These are phyloP conservation scores for Beta corolliflora DNA, from an alignment of 179 eudicot genomes.

Conservation along the genomic window DNA sequence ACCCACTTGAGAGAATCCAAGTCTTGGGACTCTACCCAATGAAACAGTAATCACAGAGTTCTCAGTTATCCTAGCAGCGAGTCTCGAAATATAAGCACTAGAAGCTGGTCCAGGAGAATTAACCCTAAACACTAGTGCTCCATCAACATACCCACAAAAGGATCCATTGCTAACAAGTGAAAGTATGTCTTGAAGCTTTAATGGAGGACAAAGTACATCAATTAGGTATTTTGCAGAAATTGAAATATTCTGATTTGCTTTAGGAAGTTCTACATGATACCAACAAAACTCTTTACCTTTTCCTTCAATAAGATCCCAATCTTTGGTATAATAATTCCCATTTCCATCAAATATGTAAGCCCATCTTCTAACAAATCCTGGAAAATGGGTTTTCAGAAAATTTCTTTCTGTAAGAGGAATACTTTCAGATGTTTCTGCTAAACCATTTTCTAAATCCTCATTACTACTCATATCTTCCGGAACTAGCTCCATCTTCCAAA, in stretches of 20 bases:
- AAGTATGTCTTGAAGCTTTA: constrained; percentile 91
- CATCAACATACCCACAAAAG: constrained; percentile 88
- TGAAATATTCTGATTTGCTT: constrained; percentile 71
- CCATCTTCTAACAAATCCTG: constrained; percentile 61
- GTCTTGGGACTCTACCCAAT: constrained; percentile 82
- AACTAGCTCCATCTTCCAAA: constrained; percentile 31
- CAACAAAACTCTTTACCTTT: constrained; percentile 86
- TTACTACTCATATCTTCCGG: constrained; percentile 18
- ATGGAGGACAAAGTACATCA: constrained; percentile 86
- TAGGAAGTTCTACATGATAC: constrained; percentile 95
- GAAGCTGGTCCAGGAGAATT: constrained; percentile 90
- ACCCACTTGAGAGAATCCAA: constrained; percentile 75
- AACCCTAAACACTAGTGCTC: constrained; percentile 90
- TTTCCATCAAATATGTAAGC: constrained; percentile 93
- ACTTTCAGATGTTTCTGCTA: constrained; percentile 37
- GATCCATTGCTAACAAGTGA: constrained; percentile 91
- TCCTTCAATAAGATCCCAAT: constrained; percentile 89
- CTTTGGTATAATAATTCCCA: constrained; percentile 84
- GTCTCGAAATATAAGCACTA: constrained; percentile 74
- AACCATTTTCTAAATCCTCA: constrained; percentile 36
- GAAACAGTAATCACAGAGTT: constrained; percentile 90
- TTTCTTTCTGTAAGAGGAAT: constrained; percentile 38
- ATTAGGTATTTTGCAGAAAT: constrained; percentile 83
- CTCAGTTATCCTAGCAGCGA: constrained; percentile 92
- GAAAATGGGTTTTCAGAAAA: constrained; percentile 33